Percentiles rank a stretch among this genome's conserved stretches.
Conservation (phyloP, 768 basidiomycete genomes). For the Amanita exitialis region DNA sequence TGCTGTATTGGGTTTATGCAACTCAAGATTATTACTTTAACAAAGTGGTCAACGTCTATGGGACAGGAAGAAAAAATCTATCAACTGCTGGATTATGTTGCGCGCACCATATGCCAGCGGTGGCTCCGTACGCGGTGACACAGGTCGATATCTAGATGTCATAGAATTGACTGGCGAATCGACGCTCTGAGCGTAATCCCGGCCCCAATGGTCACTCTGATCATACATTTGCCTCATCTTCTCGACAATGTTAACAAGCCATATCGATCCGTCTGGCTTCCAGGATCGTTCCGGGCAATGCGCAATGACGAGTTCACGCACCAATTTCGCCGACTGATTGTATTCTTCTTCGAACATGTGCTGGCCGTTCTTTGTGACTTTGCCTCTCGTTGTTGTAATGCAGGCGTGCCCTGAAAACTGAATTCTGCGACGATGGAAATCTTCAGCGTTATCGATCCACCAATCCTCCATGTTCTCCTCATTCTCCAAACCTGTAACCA, state of each 20-base stretch:
- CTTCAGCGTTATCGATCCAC: conserved; percentile 22
- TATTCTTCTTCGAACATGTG: conserved; percentile 15
- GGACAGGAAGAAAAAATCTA: too few species aligned
- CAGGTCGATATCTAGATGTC: too few species aligned
- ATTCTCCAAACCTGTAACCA: conserved; percentile 28
- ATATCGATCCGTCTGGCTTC: background rate
- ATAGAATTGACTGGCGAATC: background rate
- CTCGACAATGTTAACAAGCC: background rate
- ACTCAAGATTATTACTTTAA: too few species aligned
- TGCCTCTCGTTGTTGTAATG: conserved; percentile 14
- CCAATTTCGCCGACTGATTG: background rate
- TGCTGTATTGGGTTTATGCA: too few species aligned
- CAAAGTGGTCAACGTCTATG: too few species aligned
- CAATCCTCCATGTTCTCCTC: conserved; percentile 26
- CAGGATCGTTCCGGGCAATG: background rate
- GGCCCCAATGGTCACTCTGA: background rate
- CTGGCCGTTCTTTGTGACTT: conserved; percentile 8
- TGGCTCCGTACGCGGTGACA: too few species aligned
- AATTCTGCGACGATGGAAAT: conserved; percentile 19
- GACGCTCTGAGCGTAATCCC: background rate
- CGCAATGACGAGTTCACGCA: conserved; percentile 7
- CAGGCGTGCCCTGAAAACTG: conserved; percentile 25
- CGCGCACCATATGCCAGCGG: too few species aligned
- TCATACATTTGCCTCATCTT: conserved; percentile 1
- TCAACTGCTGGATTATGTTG: too few species aligned